Conservation (phyloP, 805 yeast genomes). For the Wickerhamomyces tratensis region DNA sequence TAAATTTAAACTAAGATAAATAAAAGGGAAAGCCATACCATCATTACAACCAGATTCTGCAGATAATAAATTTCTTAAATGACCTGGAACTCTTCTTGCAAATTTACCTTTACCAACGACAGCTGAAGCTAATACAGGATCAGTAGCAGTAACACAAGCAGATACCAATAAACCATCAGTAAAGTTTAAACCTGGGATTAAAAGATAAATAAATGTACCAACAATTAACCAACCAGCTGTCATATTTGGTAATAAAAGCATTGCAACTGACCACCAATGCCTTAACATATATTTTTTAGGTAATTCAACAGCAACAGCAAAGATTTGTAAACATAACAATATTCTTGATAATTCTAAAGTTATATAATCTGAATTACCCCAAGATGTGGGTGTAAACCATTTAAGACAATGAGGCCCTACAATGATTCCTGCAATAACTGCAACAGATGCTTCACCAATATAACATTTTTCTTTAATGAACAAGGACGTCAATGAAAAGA, state of each 20-base stretch:
- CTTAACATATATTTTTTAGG: slow-evolving; percentile 82
- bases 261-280: slow-evolving; percentile 71
- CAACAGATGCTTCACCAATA: slow-evolving; percentile 88
- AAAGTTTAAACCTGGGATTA: slow-evolving; percentile 67
- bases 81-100: slow-evolving; percentile 90
- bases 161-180: slow-evolving; percentile 63
- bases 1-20: slow-evolving; percentile 57
- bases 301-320: slow-evolving; percentile 89
- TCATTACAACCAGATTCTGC: slow-evolving; percentile 91
- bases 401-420: slow-evolving; percentile 80
- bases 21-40: slow-evolving; percentile 94
- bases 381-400: slow-evolving; percentile 74
- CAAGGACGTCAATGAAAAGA: slow-evolving; percentile 73
- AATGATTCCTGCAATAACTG: slow-evolving; percentile 75
- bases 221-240: slow-evolving; percentile 81
- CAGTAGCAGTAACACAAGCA: slow-evolving; percentile 92
- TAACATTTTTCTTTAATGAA: slow-evolving; percentile 76
- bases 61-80: slow-evolving; percentile 68
- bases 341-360: slow-evolving; percentile 79
- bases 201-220: slow-evolving; percentile 68
- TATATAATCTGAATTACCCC: slow-evolving; percentile 81
- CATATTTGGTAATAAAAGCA: slow-evolving; percentile 80
- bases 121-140: slow-evolving; percentile 91
- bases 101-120: slow-evolving; percentile 92
- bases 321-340: slow-evolving; percentile 79